phyloP scores from a whole-genome alignment of 345 rosid species.

The Hypericum androsaemum region DNA sequence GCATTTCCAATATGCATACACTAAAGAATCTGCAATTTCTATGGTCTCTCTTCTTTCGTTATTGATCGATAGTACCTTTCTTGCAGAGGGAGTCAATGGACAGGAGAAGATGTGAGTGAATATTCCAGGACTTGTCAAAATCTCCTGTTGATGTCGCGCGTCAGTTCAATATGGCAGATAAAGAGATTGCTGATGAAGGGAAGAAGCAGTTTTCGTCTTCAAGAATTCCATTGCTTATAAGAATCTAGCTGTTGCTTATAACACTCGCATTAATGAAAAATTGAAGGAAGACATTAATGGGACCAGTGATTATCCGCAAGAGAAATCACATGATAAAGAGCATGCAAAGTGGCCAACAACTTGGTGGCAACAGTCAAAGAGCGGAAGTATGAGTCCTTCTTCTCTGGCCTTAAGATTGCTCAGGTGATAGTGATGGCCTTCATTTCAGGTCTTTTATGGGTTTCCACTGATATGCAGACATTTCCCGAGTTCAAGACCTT shows the following conservation, averaged over 20 bases:
- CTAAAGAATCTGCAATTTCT: no score
- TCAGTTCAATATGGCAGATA: slow-evolving; percentile 9
- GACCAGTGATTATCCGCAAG: no score
- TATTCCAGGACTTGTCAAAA: slow-evolving; percentile 52
- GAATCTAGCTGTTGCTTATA: no score
- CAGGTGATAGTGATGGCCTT: not conserved
- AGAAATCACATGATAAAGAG: no score
- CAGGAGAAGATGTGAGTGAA: slow-evolving; percentile 71
- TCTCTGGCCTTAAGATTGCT: not conserved
- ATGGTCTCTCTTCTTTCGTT: slow-evolving; percentile 2
- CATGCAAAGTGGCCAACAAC: not conserved
- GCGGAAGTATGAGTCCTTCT: not conserved
- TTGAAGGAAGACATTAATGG: no score
- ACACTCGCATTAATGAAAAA: no score
- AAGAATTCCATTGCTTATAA: no score
- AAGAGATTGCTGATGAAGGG: no score
- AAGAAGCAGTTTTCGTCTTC: no score
- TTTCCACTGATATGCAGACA: not conserved
- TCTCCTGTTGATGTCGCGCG: slow-evolving; percentile 27
- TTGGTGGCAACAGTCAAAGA: slow-evolving; percentile 2
- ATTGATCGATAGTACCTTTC: slow-evolving; percentile 11
- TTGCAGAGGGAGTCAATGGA: slow-evolving; percentile 77
- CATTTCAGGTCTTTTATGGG: not conserved
- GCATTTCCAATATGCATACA: no score
- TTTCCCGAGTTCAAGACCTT: no score